These are phyloP conservation scores for Pichia scutulata DNA, from an alignment of 805 yeast species.

Conservation along the genomic window DNA sequence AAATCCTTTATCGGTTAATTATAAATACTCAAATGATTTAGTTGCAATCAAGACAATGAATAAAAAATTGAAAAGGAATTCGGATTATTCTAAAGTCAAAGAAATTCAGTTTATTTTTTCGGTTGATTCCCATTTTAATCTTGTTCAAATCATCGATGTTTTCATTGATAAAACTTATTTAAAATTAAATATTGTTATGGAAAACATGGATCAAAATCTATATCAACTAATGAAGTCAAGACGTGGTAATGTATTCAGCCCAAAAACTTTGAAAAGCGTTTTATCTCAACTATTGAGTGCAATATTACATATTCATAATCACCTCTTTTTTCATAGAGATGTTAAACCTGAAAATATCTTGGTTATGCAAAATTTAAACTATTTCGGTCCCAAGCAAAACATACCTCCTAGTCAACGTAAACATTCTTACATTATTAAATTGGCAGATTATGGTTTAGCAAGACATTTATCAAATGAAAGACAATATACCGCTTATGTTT, in stretches of 20 bases:
- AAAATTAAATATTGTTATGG: conserved; percentile 79
- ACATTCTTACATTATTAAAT: conserved; percentile 53
- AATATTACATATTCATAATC: conserved; percentile 69
- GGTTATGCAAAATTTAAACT: conserved; percentile 49
- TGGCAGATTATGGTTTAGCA: conserved; percentile 78
- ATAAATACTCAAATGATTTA: conserved; percentile 18
- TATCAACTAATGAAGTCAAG: conserved; percentile 68
- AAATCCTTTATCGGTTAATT: conserved; percentile 29
- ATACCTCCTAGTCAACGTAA: conserved; percentile 34
- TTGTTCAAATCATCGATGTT: conserved; percentile 71
- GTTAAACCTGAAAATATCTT: conserved; percentile 90
- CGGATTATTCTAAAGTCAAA: conserved; percentile 51
- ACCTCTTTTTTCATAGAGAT: conserved; percentile 76
- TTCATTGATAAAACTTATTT: conserved; percentile 58
- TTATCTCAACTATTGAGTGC: conserved; percentile 69
- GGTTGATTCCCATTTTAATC: conserved; percentile 61
- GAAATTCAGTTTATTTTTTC: conserved; percentile 62
- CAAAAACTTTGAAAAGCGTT: conserved; percentile 55
- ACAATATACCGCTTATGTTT: conserved; percentile 67
- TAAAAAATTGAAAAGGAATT: conserved; percentile 41
- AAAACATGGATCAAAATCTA: conserved; percentile 74
- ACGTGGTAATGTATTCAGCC: conserved; percentile 44
- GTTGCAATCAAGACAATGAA: conserved; percentile 85
- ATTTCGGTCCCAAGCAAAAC: conserved; percentile 35
- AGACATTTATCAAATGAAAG: conserved; percentile 45